Evolutionary conservation across 2,329 filamentous ascomycete species (phyloP), one percentile per base, ranked within the genome.

Genomic region (Colletotrichum sp.): DNA sequence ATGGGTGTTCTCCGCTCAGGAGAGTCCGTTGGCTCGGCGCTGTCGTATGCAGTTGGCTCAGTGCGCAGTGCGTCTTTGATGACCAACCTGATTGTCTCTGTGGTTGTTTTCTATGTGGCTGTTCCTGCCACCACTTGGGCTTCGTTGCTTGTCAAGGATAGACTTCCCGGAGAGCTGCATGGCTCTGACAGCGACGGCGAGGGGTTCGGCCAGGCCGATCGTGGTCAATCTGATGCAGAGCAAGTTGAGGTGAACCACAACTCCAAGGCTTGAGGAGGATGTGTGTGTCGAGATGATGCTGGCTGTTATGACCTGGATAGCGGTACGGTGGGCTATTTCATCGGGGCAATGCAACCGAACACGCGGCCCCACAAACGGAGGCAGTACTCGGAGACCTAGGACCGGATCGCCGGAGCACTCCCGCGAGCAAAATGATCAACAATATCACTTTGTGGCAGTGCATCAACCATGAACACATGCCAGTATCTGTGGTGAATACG

Each of bases 31-130:
- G 87, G 87, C 0, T 86, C 85, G 1, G 84, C 84, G 58, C 73
- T 89, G 5, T 79, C 86, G 0, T 88, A 87, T 38, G 87, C 85
- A 5, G 83, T 89, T 11, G 87, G 87, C 5, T 86, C 87, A 0
- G 82, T 83, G 3, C 82, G 85, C 70, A 83, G 86, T 5, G 78
- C 81, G 31, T 85, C 86, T 2, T 86, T 88, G 80, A 82, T 85
- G 70, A 65, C 70, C 16, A 88, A 89, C 66, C 79, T 89, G 31
- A 82, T 87, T 36, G 80, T 88, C 8, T 83, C 86, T 0, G 86
- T 87, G 75, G 85, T 82, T 51, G 85, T 88, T 82, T 88, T 89
- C 68, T 81, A 79, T 11, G 76, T 87, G 13, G 70, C 58, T 36
- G 70, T 67, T 1, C 70, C 70, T 9, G 70, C 58, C 6, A 72